A percentile compares a stretch with the other conserved stretches of the same genome.
These are phyloP conservation scores for Lepiota venenata DNA, from an alignment of 768 basidiomycete species.

Conservation along the genomic window DNA sequence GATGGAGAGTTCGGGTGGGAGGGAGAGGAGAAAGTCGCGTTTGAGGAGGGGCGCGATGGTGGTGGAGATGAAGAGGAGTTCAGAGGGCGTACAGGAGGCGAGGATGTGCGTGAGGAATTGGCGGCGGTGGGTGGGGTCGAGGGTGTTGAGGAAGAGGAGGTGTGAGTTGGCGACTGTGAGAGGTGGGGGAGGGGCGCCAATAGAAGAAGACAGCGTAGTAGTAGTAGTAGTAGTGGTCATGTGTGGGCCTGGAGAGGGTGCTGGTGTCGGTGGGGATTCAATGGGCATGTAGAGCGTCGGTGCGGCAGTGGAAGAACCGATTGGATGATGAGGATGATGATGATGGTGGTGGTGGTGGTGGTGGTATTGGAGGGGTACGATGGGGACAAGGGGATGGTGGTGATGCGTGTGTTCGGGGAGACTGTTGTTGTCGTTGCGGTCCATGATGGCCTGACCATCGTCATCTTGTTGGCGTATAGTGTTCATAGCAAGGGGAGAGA, in stretches of 20 bases:
- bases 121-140: conserved; percentile 39
- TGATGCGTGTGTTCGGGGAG: too few relatives aligned
- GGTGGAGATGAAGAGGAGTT: conserved; percentile 64
- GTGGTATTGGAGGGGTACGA: too few relatives aligned
- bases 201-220: background rate
- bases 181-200: conserved; percentile 14
- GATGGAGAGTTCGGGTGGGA: conserved; percentile 61
- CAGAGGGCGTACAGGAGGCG: conserved; percentile 50
- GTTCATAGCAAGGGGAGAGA: too few relatives aligned
- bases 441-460: too few relatives aligned
- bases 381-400: too few relatives aligned
- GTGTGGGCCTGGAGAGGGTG: conserved; percentile 49
- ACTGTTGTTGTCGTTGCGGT: too few relatives aligned
- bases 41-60: conserved; percentile 63
- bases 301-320: background rate
- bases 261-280: conserved; percentile 58
- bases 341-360: too few relatives aligned
- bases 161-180: conserved; percentile 15
- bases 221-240: too few relatives aligned
- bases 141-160: conserved; percentile 8
- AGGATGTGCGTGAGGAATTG: conserved; percentile 51
- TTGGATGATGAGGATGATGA: too few relatives aligned
- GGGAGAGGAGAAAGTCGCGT: conserved; percentile 47
- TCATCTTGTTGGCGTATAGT: too few relatives aligned
- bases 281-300: conserved; percentile 46